These are phyloP conservation scores for Fusarium nurragi DNA, from an alignment of 2,329 filamentous ascomycete genomes.

Conservation along the genomic window DNA sequence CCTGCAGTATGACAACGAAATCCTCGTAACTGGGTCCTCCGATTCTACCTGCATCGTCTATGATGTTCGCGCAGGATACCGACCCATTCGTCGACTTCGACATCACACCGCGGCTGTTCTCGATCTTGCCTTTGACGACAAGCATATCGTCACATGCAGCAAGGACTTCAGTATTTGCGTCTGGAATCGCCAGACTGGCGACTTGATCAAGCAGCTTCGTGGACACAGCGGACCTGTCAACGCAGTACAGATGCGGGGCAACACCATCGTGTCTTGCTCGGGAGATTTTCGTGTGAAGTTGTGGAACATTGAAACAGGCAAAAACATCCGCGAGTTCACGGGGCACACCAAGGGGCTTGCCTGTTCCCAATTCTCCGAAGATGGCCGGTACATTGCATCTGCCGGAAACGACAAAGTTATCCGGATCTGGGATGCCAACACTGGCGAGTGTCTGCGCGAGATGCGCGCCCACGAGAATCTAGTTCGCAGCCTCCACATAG, in stretches of 20 bases:
- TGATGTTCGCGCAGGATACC: conserved; percentile 80
- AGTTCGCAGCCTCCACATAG: conserved; percentile 90
- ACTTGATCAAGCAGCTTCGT: conserved; percentile 78
- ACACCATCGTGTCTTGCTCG: conserved; percentile 91
- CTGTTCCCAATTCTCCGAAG: conserved; percentile 94
- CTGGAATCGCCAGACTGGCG: conserved; percentile 86
- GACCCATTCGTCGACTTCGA: conserved; percentile 78
- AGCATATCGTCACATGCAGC: conserved; percentile 95
- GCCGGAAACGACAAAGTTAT: conserved; percentile 96
- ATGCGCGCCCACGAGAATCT: conserved; percentile 86
- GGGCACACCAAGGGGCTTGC: conserved; percentile 94
- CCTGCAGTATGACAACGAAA: conserved; percentile 90
- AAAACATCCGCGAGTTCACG: conserved; percentile 87
- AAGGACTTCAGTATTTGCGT: conserved; percentile 95
- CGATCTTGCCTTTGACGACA: conserved; percentile 91
- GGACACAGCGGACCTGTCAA: conserved; percentile 95
- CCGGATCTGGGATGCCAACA: conserved; percentile 94
- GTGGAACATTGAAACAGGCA: conserved; percentile 92
- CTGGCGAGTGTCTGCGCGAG: conserved; percentile 81
- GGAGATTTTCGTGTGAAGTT: conserved; percentile 94
- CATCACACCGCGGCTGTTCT: conserved; percentile 89
- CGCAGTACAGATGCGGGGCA: conserved; percentile 92
- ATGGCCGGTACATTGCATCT: conserved; percentile 91
- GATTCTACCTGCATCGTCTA: conserved; percentile 93
- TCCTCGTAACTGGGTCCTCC: conserved; percentile 94